These are phyloP conservation scores for Magnusiomyces sp. DNA, from an alignment of 1,139 yeast genomes.

Conservation along the genomic window DNA sequence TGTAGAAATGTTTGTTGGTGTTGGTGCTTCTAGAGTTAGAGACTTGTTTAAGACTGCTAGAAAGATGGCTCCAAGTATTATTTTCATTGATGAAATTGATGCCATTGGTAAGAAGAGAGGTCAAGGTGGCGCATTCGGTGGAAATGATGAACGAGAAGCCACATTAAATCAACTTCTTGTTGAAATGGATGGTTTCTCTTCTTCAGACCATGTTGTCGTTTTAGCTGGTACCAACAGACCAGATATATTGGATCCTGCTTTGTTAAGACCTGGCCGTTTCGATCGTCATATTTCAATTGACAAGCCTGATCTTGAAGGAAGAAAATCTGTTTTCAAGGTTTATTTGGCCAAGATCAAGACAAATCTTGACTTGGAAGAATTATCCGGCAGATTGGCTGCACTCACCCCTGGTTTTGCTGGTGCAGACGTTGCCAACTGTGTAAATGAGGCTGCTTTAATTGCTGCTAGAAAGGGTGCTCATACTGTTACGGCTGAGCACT, in stretches of 20 bases:
- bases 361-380: constrained; percentile 40
- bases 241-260: constrained; percentile 85
- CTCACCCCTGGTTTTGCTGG: constrained; percentile 97
- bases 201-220: constrained; percentile 88
- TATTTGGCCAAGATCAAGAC: constrained; percentile 65
- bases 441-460: constrained; percentile 93
- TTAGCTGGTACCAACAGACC: constrained; percentile 96
- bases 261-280: constrained; percentile 94
- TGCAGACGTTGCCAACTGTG: constrained; percentile 95
- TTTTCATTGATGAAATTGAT: constrained; percentile 94
- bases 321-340: constrained; percentile 84
- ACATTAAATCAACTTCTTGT: constrained; percentile 90
- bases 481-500: constrained; percentile 65
- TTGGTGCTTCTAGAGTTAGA: constrained; percentile 96
- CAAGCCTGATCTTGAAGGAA: constrained; percentile 85
- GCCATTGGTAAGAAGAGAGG: constrained; percentile 95
- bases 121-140: constrained; percentile 73
- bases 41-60: constrained; percentile 90
- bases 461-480: constrained; percentile 79
- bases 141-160: constrained; percentile 94
- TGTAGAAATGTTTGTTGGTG: constrained; percentile 98
- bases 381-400: constrained; percentile 86
- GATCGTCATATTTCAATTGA: constrained; percentile 90
- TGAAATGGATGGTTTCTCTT: constrained; percentile 95
- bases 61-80: constrained; percentile 85